Conservation (phyloP, 345 rosid genomes). For the Cardamine resedifolia region DNA sequence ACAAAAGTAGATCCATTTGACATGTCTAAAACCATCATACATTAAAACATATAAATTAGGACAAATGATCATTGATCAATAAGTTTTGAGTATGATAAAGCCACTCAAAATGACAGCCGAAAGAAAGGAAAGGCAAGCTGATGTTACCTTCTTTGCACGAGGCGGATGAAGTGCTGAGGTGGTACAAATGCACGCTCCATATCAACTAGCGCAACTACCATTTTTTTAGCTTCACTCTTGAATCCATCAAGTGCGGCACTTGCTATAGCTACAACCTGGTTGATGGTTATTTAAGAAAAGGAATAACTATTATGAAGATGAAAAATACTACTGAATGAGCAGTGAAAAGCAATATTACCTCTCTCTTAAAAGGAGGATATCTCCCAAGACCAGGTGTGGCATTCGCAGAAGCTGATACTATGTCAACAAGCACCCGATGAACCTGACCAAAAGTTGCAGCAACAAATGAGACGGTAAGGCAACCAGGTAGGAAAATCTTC, state of each 20-base stretch:
- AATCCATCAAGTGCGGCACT: slow-evolving; percentile 72
- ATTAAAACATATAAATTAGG: neutral
- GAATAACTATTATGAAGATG: neutral
- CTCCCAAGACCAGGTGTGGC: slow-evolving; percentile 83
- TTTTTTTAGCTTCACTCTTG: slow-evolving; percentile 74
- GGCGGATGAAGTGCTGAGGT: slow-evolving; percentile 81
- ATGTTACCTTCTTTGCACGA: slow-evolving; percentile 73
- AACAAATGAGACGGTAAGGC: slow-evolving; percentile 5
- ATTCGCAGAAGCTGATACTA: slow-evolving; percentile 74
- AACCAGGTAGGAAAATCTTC: neutral
- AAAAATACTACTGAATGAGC: slow-evolving; percentile 7
- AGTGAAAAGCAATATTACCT: slow-evolving; percentile 44
- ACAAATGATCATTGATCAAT: neutral
- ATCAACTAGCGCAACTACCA: slow-evolving; percentile 81
- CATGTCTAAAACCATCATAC: neutral
- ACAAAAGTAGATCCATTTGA: slow-evolving; percentile 7
- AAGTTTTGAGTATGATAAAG: neutral
- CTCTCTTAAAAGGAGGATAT: slow-evolving; percentile 86
- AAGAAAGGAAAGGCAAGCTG: slow-evolving; percentile 1
- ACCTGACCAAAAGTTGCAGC: slow-evolving; percentile 7
- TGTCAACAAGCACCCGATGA: slow-evolving; percentile 69
- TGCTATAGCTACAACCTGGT: slow-evolving; percentile 72
- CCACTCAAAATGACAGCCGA: slow-evolving; percentile 11
- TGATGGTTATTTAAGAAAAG: neutral
- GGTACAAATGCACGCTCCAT: slow-evolving; percentile 90